Evolutionary conservation across 2,329 filamentous ascomycete species (phyloP).

Genomic region (Metarhizium sp.): DNA sequence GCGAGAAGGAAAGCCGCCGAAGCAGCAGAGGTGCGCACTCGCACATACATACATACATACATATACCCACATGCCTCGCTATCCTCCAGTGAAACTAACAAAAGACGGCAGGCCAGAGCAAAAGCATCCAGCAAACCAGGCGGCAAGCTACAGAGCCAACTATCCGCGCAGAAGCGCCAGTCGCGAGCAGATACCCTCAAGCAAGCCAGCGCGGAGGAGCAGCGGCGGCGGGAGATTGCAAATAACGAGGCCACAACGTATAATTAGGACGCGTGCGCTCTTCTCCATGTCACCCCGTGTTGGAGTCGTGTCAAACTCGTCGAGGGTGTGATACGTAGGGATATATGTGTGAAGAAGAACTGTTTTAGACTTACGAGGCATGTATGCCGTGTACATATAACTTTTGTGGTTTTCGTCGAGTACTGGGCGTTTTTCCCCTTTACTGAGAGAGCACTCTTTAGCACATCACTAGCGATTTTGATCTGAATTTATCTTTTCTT

Average conservation of each 20-base stretch:
- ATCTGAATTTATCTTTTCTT: neutral
- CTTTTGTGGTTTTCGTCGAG: neutral
- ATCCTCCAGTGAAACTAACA: neutral
- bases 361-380: no score
- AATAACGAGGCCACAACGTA: constrained; percentile 32
- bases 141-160: constrained; percentile 60
- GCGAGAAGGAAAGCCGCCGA: constrained; percentile 65
- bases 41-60: no score
- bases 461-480: no score
- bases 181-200: constrained; percentile 59
- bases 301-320: no score
- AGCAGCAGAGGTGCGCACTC: constrained; percentile 66
- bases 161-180: constrained; percentile 68
- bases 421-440: neutral
- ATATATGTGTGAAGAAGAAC: neutral
- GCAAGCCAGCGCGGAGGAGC: constrained; percentile 57
- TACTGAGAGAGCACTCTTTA: neutral
- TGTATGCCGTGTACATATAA: neutral
- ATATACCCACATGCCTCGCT: no score
- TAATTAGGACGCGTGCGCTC: constrained; percentile 12
- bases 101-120: constrained; percentile 50
- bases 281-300: neutral
- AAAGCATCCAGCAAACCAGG: constrained; percentile 42
- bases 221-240: constrained; percentile 59
- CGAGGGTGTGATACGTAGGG: neutral